Evolutionary conservation across 164 flowering plant genomes (phyloP).

Genomic region (Magnolia officinalis): DNA sequence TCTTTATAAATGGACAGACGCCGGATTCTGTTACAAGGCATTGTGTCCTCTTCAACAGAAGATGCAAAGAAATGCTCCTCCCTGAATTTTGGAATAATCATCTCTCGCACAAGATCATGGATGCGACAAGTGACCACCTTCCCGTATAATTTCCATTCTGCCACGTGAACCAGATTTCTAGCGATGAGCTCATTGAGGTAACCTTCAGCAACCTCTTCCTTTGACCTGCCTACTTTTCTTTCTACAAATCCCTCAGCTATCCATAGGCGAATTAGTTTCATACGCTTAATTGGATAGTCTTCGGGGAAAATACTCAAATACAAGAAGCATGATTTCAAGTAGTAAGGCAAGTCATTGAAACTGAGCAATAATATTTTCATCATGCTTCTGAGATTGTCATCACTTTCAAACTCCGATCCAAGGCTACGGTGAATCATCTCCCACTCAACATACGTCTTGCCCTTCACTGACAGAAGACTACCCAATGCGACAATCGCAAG

Average conservation of each 20-base stretch:
- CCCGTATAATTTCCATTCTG: not conserved
- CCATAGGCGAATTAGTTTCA: conserved; percentile 11
- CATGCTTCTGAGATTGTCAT: not conserved
- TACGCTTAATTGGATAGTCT: not conserved
- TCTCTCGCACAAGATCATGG: conserved; percentile 16
- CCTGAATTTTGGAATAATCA: conserved; percentile 1
- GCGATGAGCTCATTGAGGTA: conserved; percentile 2
- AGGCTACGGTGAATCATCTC: conserved; percentile 8
- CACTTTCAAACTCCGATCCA: conserved; percentile 4
- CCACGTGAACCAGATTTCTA: conserved; percentile 7
- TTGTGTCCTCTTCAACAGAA: not conserved
- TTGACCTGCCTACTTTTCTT: not conserved
- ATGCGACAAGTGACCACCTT: conserved; percentile 4
- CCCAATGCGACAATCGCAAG: conserved; percentile 21
- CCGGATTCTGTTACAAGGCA: not conserved
- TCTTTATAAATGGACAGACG: conserved; percentile 23
- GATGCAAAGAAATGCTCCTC: conserved; percentile 2
- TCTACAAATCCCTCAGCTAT: conserved; percentile 15
- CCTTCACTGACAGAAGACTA: conserved; percentile 7
- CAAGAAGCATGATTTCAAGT: conserved; percentile 16
- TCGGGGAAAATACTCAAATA: conserved; percentile 15
- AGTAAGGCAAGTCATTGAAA: conserved; percentile 14
- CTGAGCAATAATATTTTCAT: conserved; percentile 10
- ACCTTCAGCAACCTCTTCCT: conserved; percentile 16
- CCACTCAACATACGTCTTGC: conserved; percentile 7